These are phyloP conservation scores for Cordia subcordata DNA, from an alignment of 257 asterid genomes.

Conservation along the genomic window DNA sequence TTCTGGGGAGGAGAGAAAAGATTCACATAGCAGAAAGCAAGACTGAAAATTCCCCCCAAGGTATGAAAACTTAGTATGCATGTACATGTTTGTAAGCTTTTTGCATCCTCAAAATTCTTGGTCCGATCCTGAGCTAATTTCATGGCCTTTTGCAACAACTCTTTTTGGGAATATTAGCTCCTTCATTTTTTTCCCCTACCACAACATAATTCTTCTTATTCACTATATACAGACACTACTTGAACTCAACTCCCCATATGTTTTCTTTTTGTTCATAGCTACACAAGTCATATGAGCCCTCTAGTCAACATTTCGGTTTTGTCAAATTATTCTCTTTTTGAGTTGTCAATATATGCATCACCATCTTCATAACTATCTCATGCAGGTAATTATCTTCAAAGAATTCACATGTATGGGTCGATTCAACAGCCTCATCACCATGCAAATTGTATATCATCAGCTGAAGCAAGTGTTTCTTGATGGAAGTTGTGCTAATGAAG, in stretches of 20 bases:
- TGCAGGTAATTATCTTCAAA: slow-evolving; percentile 33
- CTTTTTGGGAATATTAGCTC: neutral
- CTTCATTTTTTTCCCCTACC: no score
- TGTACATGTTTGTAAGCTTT: neutral
- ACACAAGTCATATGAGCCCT: neutral
- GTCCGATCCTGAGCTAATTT: no score
- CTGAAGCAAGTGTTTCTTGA: slow-evolving; percentile 14
- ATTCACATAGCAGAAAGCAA: slow-evolving; percentile 38
- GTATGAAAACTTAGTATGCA: slow-evolving; percentile 29
- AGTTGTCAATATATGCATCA: slow-evolving; percentile 33
- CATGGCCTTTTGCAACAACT: no score
- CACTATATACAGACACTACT: no score
- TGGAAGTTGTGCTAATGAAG: slow-evolving; percentile 6
- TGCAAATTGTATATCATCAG: slow-evolving; percentile 18
- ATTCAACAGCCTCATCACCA: slow-evolving; percentile 12
- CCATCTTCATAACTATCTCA: neutral
- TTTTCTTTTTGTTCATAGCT: neutral
- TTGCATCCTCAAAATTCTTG: neutral
- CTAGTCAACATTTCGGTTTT: neutral
- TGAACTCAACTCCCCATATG: neutral
- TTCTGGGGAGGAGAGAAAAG: slow-evolving; percentile 48
- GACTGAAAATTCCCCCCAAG: slow-evolving; percentile 40
- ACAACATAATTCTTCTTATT: no score
- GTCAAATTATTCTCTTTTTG: slow-evolving; percentile 29
- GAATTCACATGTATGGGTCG: slow-evolving; percentile 17